Evolutionary conservation across 306 rosid genomes (phyloP).

Genomic region (Phaseolus lunatus): DNA sequence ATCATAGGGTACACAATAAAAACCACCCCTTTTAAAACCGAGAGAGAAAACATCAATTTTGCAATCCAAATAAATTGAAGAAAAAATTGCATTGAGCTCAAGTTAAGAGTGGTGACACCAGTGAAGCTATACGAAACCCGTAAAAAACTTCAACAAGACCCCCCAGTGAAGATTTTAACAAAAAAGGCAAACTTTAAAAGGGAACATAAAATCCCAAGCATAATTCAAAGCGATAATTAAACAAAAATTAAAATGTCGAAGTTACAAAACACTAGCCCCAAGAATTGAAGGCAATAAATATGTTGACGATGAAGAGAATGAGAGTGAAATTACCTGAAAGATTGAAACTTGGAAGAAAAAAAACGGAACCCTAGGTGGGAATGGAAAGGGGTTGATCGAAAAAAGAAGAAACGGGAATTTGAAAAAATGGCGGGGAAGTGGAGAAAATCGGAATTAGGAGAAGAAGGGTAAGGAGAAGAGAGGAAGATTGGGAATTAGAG

Average conservation of each 20-base stretch:
- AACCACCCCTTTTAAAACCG: constrained; percentile 27
- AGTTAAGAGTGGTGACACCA: constrained; percentile 13
- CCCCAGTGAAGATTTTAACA: neutral
- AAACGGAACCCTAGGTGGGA: constrained; percentile 46
- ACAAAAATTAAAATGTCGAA: neutral
- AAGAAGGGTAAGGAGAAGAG: constrained; percentile 70
- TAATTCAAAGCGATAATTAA: neutral
- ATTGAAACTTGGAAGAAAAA: neutral
- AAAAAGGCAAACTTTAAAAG: constrained; percentile 19
- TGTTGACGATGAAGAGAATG: neutral
- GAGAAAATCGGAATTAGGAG: constrained; percentile 64
- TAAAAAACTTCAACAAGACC: neutral
- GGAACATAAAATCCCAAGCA: constrained; percentile 2
- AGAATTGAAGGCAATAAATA: neutral
- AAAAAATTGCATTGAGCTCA: constrained; percentile 1
- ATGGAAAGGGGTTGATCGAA: constrained; percentile 43
- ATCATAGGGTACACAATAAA: neutral
- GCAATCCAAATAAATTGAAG: constrained; percentile 8
- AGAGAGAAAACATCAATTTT: constrained; percentile 18
- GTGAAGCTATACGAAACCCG: neutral
- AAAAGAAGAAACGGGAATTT: constrained; percentile 48
- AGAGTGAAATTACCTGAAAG: constrained; percentile 37
- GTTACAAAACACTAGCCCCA: neutral
- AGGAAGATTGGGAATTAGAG: constrained; percentile 64
- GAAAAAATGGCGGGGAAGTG: constrained; percentile 80